phyloP scores from a whole-genome alignment of 1,284 basidiomycete genomes.

The Malassezia dermatis region DNA sequence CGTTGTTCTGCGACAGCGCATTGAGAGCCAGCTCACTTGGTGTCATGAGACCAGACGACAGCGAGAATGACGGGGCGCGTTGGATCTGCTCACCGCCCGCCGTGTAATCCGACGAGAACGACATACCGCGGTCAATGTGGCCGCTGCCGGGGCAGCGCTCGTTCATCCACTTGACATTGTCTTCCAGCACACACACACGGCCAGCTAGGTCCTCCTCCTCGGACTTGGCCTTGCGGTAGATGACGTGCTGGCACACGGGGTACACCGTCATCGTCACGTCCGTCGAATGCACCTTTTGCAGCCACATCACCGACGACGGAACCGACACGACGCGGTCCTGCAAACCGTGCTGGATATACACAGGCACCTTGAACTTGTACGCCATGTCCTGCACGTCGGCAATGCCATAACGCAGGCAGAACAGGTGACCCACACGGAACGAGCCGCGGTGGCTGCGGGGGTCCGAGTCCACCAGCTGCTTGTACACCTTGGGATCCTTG shows the following conservation, averaged over 20 bases:
- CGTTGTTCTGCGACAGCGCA: not conserved
- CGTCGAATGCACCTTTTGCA: constrained; percentile 19
- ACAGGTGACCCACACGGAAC: constrained; percentile 38
- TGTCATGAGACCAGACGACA: constrained; percentile 1
- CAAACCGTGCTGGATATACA: constrained; percentile 37
- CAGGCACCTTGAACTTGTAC: constrained; percentile 25
- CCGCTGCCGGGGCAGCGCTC: constrained; percentile 22
- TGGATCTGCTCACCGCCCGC: not conserved
- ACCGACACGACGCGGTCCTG: constrained; percentile 35
- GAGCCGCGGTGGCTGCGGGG: constrained; percentile 36
- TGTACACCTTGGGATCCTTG: constrained; percentile 44
- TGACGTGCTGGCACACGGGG: constrained; percentile 44
- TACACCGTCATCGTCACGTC: constrained; percentile 36
- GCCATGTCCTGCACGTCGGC: constrained; percentile 18
- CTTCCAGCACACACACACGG: constrained; percentile 35
- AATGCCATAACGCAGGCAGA: constrained; percentile 28
- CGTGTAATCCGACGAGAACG: constrained; percentile 18
- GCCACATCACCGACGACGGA: constrained; percentile 21
- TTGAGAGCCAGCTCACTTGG: constrained; percentile 8
- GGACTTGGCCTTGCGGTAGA: constrained; percentile 44
- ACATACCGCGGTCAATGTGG: constrained; percentile 13
- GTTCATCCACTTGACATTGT: constrained; percentile 44
- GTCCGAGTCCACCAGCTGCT: constrained; percentile 38
- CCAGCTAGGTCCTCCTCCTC: constrained; percentile 42
- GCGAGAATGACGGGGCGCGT: constrained; percentile 2